Conservation (phyloP, 805 yeast species). For the Ascoidea tarda region DNA sequence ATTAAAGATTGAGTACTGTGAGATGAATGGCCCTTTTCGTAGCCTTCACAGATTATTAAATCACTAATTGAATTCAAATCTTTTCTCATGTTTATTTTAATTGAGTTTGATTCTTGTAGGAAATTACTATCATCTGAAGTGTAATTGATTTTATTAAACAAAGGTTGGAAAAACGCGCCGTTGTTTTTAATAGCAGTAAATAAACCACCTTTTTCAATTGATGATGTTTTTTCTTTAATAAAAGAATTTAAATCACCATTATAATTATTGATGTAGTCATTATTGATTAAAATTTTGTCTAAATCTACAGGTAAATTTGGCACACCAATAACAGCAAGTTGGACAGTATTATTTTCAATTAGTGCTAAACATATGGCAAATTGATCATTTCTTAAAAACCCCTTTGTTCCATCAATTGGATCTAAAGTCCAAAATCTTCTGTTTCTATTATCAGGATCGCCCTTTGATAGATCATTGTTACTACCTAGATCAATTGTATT, state of each 20-base stretch:
- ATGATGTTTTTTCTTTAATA: constrained; percentile 9
- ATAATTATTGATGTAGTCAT: constrained; percentile 3
- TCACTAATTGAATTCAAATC: constrained; percentile 26
- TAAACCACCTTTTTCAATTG: constrained; percentile 49
- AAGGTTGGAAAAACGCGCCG: constrained; percentile 47
- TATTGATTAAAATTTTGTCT: constrained; percentile 17
- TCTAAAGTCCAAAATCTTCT: constrained; percentile 96
- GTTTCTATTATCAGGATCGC: constrained; percentile 26
- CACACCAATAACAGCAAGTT: constrained; percentile 90
- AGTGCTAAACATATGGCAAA: constrained; percentile 92
- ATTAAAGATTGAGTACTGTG: constrained; percentile 75
- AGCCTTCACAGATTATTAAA: constrained; percentile 78
- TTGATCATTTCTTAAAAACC: constrained; percentile 91
- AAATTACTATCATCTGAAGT: too few relatives aligned
- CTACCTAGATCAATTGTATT: constrained; percentile 8
- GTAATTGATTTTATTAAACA: not conserved
- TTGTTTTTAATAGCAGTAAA: constrained; percentile 54
- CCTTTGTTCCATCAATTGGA: constrained; percentile 97
- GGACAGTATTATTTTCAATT: constrained; percentile 72
- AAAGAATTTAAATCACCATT: constrained; percentile 1
- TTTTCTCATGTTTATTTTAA: constrained; percentile 37
- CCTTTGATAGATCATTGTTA: constrained; percentile 1
- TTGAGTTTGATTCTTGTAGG: not conserved
- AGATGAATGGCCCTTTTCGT: constrained; percentile 89
- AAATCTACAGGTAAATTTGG: constrained; percentile 66